Evolutionary conservation across 2,329 filamentous ascomycete genomes (phyloP).

Genomic region (Colletotrichum australisinense): DNA sequence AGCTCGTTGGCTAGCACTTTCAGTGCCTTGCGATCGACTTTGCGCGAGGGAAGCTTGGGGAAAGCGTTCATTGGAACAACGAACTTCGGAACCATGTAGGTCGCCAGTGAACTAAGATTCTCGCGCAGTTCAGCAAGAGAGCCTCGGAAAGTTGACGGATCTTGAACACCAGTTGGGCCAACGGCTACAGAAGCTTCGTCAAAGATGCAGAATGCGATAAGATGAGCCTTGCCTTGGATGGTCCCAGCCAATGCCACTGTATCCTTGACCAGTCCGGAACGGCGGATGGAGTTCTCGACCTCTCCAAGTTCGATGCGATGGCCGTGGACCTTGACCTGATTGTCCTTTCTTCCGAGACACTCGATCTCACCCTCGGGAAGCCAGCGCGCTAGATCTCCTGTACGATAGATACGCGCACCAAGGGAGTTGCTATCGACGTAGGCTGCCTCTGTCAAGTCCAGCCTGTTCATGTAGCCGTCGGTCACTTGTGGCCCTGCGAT

Average conservation of each 20-base stretch:
- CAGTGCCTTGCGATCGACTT: constrained; percentile 42
- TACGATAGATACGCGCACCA: constrained; percentile 34
- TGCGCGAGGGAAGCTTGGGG: constrained; percentile 41
- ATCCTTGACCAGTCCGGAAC: constrained; percentile 6
- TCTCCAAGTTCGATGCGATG: constrained; percentile 38
- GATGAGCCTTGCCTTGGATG: not conserved
- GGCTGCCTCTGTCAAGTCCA: constrained; percentile 22
- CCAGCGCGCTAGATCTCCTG: constrained; percentile 36
- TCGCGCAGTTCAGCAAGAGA: constrained; percentile 18
- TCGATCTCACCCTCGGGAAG: constrained; percentile 36
- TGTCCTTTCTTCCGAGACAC: constrained; percentile 37
- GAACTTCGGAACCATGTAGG: constrained; percentile 43
- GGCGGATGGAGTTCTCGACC: constrained; percentile 36
- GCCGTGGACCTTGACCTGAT: constrained; percentile 38
- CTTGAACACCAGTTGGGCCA: not conserved
- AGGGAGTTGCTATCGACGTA: constrained; percentile 21
- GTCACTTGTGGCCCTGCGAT: constrained; percentile 36
- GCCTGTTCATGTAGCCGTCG: constrained; percentile 36
- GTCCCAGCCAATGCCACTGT: not conserved
- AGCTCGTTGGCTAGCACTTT: not conserved
- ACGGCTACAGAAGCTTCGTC: not conserved
- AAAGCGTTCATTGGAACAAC: constrained; percentile 39
- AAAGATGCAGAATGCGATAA: constrained; percentile 3
- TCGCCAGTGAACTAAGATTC: constrained; percentile 34
- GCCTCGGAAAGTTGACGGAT: not conserved